Evolutionary conservation across 345 rosid species (phyloP).

Genomic region (Brassica rapa): DNA sequence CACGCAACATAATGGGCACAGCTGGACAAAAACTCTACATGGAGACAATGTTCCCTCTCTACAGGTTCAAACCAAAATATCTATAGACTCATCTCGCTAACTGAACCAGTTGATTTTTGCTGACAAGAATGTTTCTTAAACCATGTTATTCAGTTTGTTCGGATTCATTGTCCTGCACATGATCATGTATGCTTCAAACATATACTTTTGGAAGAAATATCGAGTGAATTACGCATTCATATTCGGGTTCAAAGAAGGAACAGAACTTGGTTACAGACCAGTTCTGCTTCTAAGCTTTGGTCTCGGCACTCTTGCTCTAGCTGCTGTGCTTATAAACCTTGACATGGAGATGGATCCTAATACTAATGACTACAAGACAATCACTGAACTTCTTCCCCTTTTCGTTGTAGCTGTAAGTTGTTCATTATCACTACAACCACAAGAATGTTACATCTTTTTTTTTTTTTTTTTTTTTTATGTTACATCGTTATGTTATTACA

Average conservation of each 20-base stretch:
- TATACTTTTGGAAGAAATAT: conserved; percentile 49
- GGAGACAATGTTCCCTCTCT: conserved; percentile 62
- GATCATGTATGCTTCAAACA: conserved; percentile 51
- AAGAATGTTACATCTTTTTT: background rate
- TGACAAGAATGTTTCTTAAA: conserved; percentile 15
- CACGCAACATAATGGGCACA: conserved; percentile 39
- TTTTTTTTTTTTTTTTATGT: background rate
- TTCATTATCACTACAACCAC: background rate
- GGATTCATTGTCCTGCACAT: conserved; percentile 53
- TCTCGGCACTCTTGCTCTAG: conserved; percentile 45
- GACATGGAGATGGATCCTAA: conserved; percentile 60
- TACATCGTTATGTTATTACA: background rate
- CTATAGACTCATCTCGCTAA: background rate
- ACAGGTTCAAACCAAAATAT: conserved; percentile 6
- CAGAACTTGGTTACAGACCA: conserved; percentile 34
- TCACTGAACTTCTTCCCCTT: conserved; percentile 55
- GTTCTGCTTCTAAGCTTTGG: conserved; percentile 51
- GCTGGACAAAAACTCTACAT: conserved; percentile 45
- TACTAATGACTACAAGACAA: conserved; percentile 48
- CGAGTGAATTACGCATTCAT: conserved; percentile 54
- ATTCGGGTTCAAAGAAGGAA: conserved; percentile 56
- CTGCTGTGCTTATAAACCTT: conserved; percentile 45
- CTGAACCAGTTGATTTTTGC: background rate
- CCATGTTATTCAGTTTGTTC: conserved; percentile 47
- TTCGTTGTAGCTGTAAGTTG: conserved; percentile 41